Evolutionary conservation across 805 yeast species (phyloP).

Genomic region (Ogataea polymorpha): DNA sequence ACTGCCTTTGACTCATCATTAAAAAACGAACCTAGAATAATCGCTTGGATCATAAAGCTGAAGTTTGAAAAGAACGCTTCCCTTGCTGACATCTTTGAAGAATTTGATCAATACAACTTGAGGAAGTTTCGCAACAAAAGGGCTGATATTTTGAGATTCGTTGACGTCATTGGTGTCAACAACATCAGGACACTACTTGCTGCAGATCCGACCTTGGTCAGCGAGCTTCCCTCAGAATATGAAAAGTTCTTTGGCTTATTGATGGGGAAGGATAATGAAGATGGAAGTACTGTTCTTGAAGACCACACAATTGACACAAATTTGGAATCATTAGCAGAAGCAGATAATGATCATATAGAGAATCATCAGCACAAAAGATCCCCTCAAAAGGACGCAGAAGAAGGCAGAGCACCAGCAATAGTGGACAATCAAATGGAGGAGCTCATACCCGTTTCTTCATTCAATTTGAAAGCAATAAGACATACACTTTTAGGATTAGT

Average conservation of each 20-base stretch:
- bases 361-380: not conserved
- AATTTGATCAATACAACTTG: constrained; percentile 18
- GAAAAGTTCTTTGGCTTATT: constrained; percentile 22
- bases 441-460: constrained; percentile 67
- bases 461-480: constrained; percentile 75
- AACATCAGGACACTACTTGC: constrained; percentile 38
- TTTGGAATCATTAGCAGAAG: not conserved
- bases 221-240: constrained; percentile 26
- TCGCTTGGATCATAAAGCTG: constrained; percentile 30
- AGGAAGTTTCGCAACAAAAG: constrained; percentile 23
- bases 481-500: constrained; percentile 61
- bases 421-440: constrained; percentile 52
- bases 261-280: not conserved
- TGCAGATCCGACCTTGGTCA: constrained; percentile 22
- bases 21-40: constrained; percentile 26
- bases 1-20: constrained; percentile 16
- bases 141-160: constrained; percentile 38
- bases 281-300: not conserved
- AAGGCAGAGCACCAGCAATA: constrained; percentile 31
- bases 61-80: constrained; percentile 24
- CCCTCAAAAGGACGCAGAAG: not conserved
- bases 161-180: constrained; percentile 46
- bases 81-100: constrained; percentile 13
- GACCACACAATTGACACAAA: not conserved
- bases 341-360: not conserved